A percentile compares a stretch with the other conserved stretches of the same genome.
Conservation (phyloP, 768 basidiomycete genomes). For the Amyloporia xantha region DNA sequence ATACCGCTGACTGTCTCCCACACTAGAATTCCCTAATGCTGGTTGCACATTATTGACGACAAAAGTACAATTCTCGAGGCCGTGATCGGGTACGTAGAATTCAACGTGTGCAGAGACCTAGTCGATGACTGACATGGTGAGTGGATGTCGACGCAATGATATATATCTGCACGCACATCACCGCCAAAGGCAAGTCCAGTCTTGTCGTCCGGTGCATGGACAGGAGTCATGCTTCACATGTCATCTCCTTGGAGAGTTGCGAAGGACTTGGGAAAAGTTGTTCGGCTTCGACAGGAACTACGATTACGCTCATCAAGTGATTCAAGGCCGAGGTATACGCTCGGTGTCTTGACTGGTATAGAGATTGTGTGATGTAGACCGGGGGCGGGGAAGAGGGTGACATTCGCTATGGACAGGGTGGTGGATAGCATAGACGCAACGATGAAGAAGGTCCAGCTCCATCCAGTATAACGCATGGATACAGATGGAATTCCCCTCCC, state of each 20-base stretch:
- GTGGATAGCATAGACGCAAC: neutral
- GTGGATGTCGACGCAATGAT: neutral
- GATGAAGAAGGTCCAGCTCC: neutral
- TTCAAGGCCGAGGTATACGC: neutral
- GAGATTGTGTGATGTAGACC: neutral
- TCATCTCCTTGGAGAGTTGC: neutral
- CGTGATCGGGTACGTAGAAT: neutral
- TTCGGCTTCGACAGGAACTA: neutral
- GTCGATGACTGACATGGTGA: too few species aligned
- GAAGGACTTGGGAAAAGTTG: neutral
- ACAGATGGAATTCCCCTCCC: too few species aligned
- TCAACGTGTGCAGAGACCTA: neutral
- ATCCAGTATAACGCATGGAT: too few species aligned
- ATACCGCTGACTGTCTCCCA: too few species aligned
- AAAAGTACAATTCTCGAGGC: neutral
- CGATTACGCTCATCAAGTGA: neutral
- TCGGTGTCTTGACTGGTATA: neutral
- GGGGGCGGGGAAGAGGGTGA: neutral
- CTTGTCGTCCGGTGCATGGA: neutral
- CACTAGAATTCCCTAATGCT: neutral
- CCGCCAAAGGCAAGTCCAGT: neutral
- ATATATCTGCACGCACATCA: neutral
- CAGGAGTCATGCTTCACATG: neutral
- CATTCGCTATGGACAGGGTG: neutral
- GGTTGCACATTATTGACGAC: neutral